Evolutionary conservation across 768 basidiomycete species (phyloP).

Genomic region (Suillus spraguei): DNA sequence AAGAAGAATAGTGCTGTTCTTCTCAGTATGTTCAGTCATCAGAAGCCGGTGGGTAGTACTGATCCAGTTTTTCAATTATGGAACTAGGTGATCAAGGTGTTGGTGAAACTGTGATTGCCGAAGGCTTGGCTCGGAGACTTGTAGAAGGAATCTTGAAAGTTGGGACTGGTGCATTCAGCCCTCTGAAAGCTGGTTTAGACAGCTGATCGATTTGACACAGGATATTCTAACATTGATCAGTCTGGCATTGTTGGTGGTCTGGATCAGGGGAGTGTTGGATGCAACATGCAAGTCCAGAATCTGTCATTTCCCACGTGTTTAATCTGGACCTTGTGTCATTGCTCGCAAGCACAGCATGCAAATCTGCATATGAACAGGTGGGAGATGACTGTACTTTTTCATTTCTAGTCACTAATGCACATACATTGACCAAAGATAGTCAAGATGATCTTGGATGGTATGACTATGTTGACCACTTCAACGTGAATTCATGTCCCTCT

Average conservation of each 20-base stretch:
- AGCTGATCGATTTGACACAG: neutral
- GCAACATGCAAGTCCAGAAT: slow-evolving; percentile 9
- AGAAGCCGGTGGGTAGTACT: neutral
- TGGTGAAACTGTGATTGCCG: slow-evolving; percentile 14
- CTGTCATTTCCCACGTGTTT: slow-evolving; percentile 14
- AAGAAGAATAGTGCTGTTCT: slow-evolving; percentile 16
- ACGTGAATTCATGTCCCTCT: neutral
- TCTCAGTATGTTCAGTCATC: slow-evolving; percentile 5
- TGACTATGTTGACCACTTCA: neutral
- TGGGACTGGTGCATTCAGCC: neutral
- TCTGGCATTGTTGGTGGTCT: neutral
- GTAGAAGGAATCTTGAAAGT: slow-evolving; percentile 7
- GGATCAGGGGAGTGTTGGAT: neutral
- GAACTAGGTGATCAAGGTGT: slow-evolving; percentile 11
- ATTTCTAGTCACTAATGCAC: neutral
- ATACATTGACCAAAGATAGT: neutral
- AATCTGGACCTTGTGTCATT: slow-evolving; percentile 12
- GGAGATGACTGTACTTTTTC: neutral
- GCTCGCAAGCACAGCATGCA: slow-evolving; percentile 15
- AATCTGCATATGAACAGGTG: slow-evolving; percentile 16
- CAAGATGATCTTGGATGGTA: slow-evolving; percentile 11
- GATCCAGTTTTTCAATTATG: neutral
- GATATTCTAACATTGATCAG: neutral
- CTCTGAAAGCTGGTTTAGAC: neutral
- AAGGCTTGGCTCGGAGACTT: slow-evolving; percentile 11